phyloP scores from a whole-genome alignment of 225 moss, liverwort and hornwort species.

The Thuidium tamariscinum region DNA sequence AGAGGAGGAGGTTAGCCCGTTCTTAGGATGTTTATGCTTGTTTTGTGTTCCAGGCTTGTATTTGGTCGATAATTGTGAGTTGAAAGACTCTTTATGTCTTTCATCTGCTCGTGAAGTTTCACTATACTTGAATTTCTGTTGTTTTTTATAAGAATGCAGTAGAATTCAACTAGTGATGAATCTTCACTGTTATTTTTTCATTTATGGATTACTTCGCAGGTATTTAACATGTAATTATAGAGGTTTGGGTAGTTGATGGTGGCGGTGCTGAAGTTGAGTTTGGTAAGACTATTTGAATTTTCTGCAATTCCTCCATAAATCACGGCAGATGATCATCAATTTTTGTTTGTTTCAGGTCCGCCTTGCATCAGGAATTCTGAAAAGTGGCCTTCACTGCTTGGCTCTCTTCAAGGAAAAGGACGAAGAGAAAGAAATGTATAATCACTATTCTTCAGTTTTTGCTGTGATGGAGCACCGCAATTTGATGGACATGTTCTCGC shows the following conservation, averaged over 20 bases:
- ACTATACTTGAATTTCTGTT: background rate
- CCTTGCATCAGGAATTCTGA: slow-evolving; percentile 92
- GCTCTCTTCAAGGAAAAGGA: slow-evolving; percentile 98
- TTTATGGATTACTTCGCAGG: background rate
- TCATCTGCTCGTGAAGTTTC: background rate
- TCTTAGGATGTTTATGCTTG: background rate
- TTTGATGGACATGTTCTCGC: slow-evolving; percentile 99
- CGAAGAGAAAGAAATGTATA: slow-evolving; percentile 97
- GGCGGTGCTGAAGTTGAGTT: background rate
- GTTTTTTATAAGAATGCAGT: background rate
- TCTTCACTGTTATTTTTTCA: background rate
- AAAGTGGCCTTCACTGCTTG: slow-evolving; percentile 94
- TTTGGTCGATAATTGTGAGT: background rate
- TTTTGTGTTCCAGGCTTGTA: background rate
- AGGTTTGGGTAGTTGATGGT: background rate
- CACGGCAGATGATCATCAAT: background rate
- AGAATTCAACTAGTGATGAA: background rate
- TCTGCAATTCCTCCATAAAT: background rate
- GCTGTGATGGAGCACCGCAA: slow-evolving; percentile 99
- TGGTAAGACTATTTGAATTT: background rate
- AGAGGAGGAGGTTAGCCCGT: slow-evolving; percentile 78
- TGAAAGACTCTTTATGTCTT: background rate
- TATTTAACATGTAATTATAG: background rate
- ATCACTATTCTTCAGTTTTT: slow-evolving; percentile 91
- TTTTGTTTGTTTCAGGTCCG: slow-evolving; percentile 61